Evolutionary conservation across 805 yeast species (phyloP), one percentile per base, ranked within the genome.

Genomic region (Babjeviella inositovora): DNA sequence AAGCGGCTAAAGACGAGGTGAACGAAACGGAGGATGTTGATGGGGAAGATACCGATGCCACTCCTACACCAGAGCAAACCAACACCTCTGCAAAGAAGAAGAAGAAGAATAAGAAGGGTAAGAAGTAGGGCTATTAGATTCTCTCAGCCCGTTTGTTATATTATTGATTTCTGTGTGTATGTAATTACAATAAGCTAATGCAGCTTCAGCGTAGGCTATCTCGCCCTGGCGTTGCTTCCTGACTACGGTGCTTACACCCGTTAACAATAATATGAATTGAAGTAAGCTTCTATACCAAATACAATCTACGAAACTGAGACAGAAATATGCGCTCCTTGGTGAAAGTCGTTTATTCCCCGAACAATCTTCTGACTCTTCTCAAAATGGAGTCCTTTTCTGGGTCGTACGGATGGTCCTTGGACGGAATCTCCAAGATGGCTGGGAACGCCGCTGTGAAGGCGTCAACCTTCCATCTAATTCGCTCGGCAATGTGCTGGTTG

Each of bases 401-500:
- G 47, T 90, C 93, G 47, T 90, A 90, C 12, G 98, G 97, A 47
- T 90, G 97, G 43, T 90, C 98, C 57, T 90, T 90, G 9, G 96
- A 82, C 14, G 98, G 98, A 31, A 90, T 90, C 53, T 90, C 98
- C 41, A 90, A 60, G 22, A 90, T 70, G 3, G 98, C 96, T 6
- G 98, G 98, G 51, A 90, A 90, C 7, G 98, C 93, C 32, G 72
- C 69, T 10, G 92, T 70, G 52, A 65, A 90, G 22, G 67, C 61
- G 39, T 90, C 98, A 21, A 90, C 82, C 33, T 64, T 62, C 34
- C 62, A 61, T 48, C 98, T 65, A 27, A 90, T 87, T 36, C 70
- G 63, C 39, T 90, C 97, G 10, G 98, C 97, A 33, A 90, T 47
- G 48, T 84, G 93, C 49, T 90, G 98, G 47, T 87, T 90, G 47